Evolutionary conservation across 2,329 filamentous ascomycete genomes (phyloP), one percentile per base, ranked within the genome.

Genomic region (Verticillium longisporum): DNA sequence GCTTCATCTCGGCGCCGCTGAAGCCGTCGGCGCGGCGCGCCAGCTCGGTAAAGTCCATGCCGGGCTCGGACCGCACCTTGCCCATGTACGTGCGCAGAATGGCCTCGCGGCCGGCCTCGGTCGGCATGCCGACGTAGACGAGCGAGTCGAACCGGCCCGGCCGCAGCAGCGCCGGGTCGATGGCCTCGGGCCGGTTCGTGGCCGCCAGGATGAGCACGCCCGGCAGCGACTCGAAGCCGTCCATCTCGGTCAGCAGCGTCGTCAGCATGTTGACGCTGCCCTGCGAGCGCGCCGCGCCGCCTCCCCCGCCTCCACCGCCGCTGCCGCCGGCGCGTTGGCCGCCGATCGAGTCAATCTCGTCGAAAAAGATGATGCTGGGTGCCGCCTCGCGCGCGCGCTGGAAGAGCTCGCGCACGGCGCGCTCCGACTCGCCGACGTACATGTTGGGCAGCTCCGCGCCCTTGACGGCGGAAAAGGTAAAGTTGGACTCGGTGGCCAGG

Each of bases 371-470:
- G 74, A 97, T 94, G 71, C 90, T 63, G 0, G 94, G 94, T 58
- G 88, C 87, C 9, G 92, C 93, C n/a, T 89, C 88, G 53, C 90
- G 83, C 1, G 94, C 94, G 67, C 93, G 90, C 59, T 88, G 84
- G 72, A 98, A 97, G 1, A 97, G 85, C 60, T 92, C 89, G 41
- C 94, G 87, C 53, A 97, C 84, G 7, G 89, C 88, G 11, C 92
- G 86, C 76, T 98, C 94, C 1, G 92, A 94, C 73, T 98, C 94
- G 63, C 94, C 94, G 18, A 98, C 93, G 74, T 97, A 98, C 91
- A 96, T 97, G 76, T 92, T 96, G 63, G 97, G 87, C 13, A 97
- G 84, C 74, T 97, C 94, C 38, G 92, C 92, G 32, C 92, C 94
- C 76, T 97, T 97, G 66, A 98, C 91, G 9, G 92, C 89, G 71